Conservation (phyloP, 2,329 filamentous ascomycete genomes). For the Ophiostoma sp. region DNA sequence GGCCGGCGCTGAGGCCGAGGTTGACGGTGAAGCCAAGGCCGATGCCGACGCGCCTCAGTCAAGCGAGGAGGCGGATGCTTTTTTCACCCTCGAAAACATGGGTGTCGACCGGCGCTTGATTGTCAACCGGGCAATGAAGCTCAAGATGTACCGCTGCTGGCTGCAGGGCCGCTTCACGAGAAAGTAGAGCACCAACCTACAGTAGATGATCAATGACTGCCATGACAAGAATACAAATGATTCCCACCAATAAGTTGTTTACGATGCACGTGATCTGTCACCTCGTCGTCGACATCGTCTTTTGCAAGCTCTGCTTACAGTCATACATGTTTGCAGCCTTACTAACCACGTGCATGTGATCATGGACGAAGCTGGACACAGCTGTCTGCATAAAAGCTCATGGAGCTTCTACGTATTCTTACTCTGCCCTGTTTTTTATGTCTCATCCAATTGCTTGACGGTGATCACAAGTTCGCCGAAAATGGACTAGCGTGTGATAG, state of each 20-base stretch:
- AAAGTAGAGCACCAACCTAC: conserved; percentile 35
- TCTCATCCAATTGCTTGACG: not conserved
- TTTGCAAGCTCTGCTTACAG: too few relatives aligned
- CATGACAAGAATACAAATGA: conserved; percentile 12
- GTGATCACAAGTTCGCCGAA: not conserved
- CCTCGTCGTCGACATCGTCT: too few relatives aligned
- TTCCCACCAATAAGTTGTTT: not conserved
- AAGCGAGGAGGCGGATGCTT: conserved; percentile 28
- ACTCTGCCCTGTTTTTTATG: not conserved
- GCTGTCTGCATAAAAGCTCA: too few relatives aligned
- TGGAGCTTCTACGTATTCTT: too few relatives aligned
- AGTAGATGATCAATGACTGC: conserved; percentile 8
- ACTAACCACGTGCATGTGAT: too few relatives aligned
- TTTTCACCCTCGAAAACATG: conserved; percentile 69
- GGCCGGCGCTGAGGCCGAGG: not conserved
- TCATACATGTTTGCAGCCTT: too few relatives aligned
- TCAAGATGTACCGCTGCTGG: conserved; percentile 99
- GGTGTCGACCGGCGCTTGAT: conserved; percentile 83
- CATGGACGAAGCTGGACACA: too few relatives aligned
- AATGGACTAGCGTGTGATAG: not conserved
- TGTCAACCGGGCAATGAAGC: conserved; percentile 80
- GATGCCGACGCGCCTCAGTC: conserved; percentile 7
- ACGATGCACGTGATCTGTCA: not conserved
- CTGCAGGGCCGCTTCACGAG: conserved; percentile 79
- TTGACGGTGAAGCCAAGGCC: conserved; percentile 22